Base-by-base conservation (phyloP, 306 rosid genomes). In the Sechiopsis laciniata region DNA sequence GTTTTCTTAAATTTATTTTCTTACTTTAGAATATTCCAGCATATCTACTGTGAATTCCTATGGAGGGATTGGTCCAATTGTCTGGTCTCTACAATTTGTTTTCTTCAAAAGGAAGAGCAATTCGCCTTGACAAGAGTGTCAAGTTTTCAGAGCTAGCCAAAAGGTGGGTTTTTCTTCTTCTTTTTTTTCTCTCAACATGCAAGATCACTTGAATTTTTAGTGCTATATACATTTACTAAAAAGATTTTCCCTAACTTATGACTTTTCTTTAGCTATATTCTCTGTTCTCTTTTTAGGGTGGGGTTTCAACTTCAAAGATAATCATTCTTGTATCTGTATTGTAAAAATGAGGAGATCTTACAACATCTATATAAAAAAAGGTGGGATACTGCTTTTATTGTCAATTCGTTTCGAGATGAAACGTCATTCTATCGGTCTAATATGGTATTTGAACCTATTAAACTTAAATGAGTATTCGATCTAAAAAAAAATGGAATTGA, bases 71-170 rank as follows among this genome's bases (percentile, higher is more conserved):
- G 2, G 5, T 66, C 32, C 72, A 17, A 9, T 10, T 66, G 32
- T 66, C 72, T 66, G 72, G 55, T 66, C 35, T 63, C 70, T 63
- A 12, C 70, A 13, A 20, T 15, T 61, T 61, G 10, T 20, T 24
- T 65, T 40, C 71, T 65, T 65, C 71, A 66, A 46, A 50, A 42
- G 55, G 52, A 45, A 66, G 51, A 66, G 45, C n/a, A 40, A n/a
- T 66, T 55, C 35, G 70, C 32, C 20, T 45, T 46, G 37, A 11
- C 40, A 67, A 67, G 55, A 67, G 6, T 37, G 37, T 46, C 56
- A 67, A 21, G 53, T 46, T 46, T 67, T 40, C 37, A 46, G 19
- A 46, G 56, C 11, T 45, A n/a, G 13, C 19, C 55, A 20, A 67
- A 67, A 67, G 55, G 72, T 45, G 5, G 32, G n/a, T 10, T n/a